Conservation (phyloP, 495 filamentous ascomycete genomes). For the Pyronema omphalodes region DNA sequence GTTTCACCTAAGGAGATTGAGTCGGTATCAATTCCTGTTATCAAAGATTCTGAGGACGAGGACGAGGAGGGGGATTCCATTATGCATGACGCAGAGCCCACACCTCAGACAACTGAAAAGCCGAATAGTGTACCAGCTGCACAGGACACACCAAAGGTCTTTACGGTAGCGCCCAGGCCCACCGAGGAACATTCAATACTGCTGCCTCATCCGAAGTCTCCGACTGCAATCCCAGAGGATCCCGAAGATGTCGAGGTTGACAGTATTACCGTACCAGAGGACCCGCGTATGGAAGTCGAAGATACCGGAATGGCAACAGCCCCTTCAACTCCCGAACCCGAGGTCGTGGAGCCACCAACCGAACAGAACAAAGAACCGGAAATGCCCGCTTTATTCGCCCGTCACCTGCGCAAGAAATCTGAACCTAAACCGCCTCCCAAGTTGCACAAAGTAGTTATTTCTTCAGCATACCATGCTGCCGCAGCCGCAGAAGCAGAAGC, state of each 20-base stretch:
- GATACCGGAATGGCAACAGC: background rate
- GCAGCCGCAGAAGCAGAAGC: conserved; percentile 21
- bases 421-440: background rate
- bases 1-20: background rate
- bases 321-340: background rate
- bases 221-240: background rate
- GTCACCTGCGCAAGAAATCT: background rate
- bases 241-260: conserved; percentile 5
- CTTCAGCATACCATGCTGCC: conserved; percentile 20
- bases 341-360: too few species aligned
- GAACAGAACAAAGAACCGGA: too few species aligned
- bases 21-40: background rate
- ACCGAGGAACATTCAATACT: too few species aligned
- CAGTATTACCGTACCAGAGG: conserved; percentile 12
- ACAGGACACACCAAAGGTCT: background rate
- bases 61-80: conserved; percentile 7
- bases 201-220: background rate
- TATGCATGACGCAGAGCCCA: conserved; percentile 7
- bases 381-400: too few species aligned
- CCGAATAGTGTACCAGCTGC: background rate
- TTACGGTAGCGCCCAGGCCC: background rate
- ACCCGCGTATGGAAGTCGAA: conserved; percentile 6
- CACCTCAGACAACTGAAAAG: background rate
- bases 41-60: conserved; percentile 4
- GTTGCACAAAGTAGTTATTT: conserved; percentile 20